Conservation (phyloP, 768 basidiomycete species). For the Gymnopilus dilepis region DNA sequence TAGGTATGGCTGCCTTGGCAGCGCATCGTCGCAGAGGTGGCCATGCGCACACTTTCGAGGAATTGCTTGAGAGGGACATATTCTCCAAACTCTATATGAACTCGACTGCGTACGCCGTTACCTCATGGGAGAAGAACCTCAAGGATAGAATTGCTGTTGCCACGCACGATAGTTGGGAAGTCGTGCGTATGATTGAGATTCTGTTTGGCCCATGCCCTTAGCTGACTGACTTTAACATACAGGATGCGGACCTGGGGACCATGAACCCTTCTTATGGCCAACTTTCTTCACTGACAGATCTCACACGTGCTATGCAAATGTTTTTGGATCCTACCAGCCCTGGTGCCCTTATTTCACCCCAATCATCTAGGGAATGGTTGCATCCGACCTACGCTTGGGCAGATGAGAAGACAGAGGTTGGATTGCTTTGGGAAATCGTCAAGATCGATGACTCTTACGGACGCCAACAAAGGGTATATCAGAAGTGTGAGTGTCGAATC, state of each 20-base stretch:
- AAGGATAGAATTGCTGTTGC: not conserved
- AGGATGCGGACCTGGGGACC: conserved; percentile 5
- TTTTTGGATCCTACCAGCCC: not conserved
- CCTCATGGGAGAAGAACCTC: not conserved
- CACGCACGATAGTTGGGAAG: not conserved
- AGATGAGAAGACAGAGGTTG: conserved; percentile 4
- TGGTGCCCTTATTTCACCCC: not conserved
- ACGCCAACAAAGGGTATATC: not conserved
- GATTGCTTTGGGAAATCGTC: conserved; percentile 5
- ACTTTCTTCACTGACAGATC: conserved; percentile 4
- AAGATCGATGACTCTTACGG: not conserved
- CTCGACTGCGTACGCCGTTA: not conserved
- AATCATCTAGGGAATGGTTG: not conserved
- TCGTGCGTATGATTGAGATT: not conserved
- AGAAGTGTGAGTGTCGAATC: not conserved
- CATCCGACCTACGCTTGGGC: not conserved
- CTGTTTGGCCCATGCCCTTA: no score
- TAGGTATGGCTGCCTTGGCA: conserved; percentile 1
- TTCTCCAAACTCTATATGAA: not conserved
- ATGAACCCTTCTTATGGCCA: conserved; percentile 8
- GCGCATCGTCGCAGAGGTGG: not conserved
- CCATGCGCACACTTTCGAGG: not conserved
- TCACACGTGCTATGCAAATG: not conserved
- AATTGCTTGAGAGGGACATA: not conserved
- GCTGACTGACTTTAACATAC: not conserved